Evolutionary conservation across 2,329 filamentous ascomycete genomes (phyloP).

Genomic region (Exophiala sp.): DNA sequence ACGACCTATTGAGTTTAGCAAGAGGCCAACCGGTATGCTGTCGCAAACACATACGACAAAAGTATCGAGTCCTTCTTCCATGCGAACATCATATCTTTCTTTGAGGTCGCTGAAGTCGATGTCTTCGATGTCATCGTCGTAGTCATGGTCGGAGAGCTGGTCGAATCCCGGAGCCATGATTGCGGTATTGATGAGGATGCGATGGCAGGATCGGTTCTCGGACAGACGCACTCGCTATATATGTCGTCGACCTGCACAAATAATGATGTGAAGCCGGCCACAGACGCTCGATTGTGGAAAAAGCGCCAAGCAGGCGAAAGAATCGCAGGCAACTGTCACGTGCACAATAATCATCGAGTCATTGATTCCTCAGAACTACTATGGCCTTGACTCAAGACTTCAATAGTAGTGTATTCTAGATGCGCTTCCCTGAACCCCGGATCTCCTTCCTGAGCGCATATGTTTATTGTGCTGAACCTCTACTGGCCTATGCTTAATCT

Average conservation of each 20-base stretch:
- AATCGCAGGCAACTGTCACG: no score
- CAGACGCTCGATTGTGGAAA: slow-evolving; percentile 2
- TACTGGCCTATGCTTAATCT: no score
- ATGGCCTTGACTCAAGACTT: no score
- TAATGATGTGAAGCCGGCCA: not conserved
- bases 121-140: slow-evolving; percentile 86
- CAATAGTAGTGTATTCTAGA: no score
- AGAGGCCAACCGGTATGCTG: no score
- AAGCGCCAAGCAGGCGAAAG: not conserved
- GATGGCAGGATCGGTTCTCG: not conserved
- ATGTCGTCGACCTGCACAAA: not conserved
- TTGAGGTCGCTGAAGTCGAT: slow-evolving; percentile 89
- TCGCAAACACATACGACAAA: slow-evolving; percentile 58
- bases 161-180: slow-evolving; percentile 94
- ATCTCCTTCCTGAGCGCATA: no score
- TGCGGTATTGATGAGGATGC: slow-evolving; percentile 30
- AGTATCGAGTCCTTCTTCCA: slow-evolving; percentile 92
- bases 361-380: no score
- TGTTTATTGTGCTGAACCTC: no score
- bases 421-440: no score
- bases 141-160: slow-evolving; percentile 84
- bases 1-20: slow-evolving; percentile 55
- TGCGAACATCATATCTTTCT: slow-evolving; percentile 91
- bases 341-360: no score
- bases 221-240: not conserved